A percentile compares a stretch with the other conserved stretches of the same genome.
Evolutionary conservation across 805 yeast species (phyloP).

Genomic region (Cyberlindnera bimundalis): DNA sequence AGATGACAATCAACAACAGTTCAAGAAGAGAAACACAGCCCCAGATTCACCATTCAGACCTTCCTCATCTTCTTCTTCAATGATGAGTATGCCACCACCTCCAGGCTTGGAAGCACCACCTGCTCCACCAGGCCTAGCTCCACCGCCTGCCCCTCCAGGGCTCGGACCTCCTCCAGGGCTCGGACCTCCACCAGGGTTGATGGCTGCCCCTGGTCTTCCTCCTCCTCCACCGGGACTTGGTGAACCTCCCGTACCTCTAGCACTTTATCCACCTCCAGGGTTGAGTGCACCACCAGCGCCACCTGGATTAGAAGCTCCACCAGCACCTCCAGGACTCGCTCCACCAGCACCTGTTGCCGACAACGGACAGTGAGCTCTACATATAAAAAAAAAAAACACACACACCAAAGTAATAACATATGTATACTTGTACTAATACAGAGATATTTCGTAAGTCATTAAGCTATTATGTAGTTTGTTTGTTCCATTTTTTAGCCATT

Average conservation of each 20-base stretch:
- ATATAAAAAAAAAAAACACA: too few relatives aligned
- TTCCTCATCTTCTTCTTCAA: constrained; percentile 16
- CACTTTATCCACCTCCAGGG: constrained; percentile 22
- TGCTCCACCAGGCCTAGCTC: constrained; percentile 8
- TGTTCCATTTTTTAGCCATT: constrained; percentile 48
- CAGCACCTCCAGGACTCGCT: constrained; percentile 27
- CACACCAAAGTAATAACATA: too few relatives aligned
- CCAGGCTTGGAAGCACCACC: constrained; percentile 3
- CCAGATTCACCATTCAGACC: constrained; percentile 8
- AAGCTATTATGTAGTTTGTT: constrained; percentile 7
- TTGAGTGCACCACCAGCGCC: constrained; percentile 8
- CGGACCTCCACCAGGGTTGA: constrained; percentile 24
- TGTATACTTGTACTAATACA: too few relatives aligned
- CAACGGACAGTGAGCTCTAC: too few relatives aligned
- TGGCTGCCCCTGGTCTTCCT: constrained; percentile 28
- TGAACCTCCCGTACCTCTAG: too few relatives aligned
- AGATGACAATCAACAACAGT: constrained; percentile 7
- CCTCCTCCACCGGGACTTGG: constrained; percentile 26
- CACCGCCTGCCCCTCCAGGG: constrained; percentile 28
- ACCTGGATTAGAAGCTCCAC: constrained; percentile 22
- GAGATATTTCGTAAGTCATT: not conserved
- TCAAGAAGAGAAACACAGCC: constrained; percentile 16
- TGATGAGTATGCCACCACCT: not conserved
- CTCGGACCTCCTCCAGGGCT: constrained; percentile 26
- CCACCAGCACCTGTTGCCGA: constrained; percentile 7